Percentiles rank a stretch among this genome's conserved stretches.
Evolutionary conservation across 306 rosid species (phyloP).

Genomic region (Fragaria ananassa): DNA sequence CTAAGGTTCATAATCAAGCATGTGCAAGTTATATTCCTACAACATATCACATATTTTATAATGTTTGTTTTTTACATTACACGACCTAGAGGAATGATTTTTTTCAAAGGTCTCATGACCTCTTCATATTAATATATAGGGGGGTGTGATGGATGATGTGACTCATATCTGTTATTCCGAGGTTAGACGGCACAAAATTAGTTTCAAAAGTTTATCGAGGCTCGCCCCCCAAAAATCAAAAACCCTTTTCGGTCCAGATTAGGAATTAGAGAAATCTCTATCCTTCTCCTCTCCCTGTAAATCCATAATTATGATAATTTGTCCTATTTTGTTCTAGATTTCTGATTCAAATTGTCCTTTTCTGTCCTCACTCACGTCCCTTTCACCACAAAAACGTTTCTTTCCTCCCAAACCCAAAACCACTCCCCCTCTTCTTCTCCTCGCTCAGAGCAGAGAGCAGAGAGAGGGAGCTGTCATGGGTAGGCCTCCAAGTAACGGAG

Average conservation of each 20-base stretch:
- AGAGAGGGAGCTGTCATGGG: conserved; percentile 49
- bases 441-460: not conserved
- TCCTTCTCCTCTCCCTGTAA: not conserved
- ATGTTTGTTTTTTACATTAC: too few relatives aligned
- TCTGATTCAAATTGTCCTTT: not conserved
- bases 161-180: not conserved
- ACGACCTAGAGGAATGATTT: too few relatives aligned
- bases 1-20: too few relatives aligned
- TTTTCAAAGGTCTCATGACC: too few relatives aligned
- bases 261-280: not conserved
- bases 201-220: not conserved
- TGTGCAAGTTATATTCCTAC: too few relatives aligned
- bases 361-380: not conserved
- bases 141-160: not conserved
- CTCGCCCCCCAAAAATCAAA: not conserved
- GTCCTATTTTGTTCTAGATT: not conserved
- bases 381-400: not conserved
- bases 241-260: not conserved
- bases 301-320: not conserved
- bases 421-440: not conserved
- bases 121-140: too few relatives aligned
- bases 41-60: too few relatives aligned
- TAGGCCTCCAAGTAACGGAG: conserved; percentile 94
- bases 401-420: not conserved
- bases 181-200: not conserved